phyloP scores from a whole-genome alignment of 106 monocot genomes.

The Apostasia shenzhenica region DNA sequence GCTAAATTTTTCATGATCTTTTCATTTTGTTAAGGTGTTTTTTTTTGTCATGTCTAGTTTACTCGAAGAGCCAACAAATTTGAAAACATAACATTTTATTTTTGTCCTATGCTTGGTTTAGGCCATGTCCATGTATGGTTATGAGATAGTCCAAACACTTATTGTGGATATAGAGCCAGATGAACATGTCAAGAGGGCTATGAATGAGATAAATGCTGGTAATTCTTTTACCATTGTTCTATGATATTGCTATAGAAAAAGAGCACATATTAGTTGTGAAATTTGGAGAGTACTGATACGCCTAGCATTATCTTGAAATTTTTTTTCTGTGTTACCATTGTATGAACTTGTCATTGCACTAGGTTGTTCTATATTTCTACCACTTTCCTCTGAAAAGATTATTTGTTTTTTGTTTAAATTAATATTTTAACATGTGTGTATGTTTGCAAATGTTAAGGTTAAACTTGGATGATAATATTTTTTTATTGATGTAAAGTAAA shows the following conservation, averaged over 20 bases:
- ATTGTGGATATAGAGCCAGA: constrained; percentile 58
- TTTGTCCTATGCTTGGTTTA: constrained; percentile 1
- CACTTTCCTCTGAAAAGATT: no score
- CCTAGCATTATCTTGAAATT: neutral
- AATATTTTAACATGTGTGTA: no score
- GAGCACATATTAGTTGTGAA: no score
- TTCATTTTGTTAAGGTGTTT: neutral
- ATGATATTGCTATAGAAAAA: no score
- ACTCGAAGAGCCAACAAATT: neutral
- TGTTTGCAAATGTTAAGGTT: no score
- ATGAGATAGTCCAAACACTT: constrained; percentile 51
- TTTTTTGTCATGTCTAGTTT: neutral
- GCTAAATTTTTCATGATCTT: neutral
- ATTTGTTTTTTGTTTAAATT: no score
- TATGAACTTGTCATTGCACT: no score
- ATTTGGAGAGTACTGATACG: neutral
- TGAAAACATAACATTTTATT: neutral
- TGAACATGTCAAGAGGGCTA: constrained; percentile 45
- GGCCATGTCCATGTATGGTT: constrained; percentile 55
- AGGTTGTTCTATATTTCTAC: no score
- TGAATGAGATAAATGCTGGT: constrained; percentile 67
- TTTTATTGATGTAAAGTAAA: no score
- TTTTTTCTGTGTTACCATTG: no score
- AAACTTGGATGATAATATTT: no score
- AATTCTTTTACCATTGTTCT: constrained; percentile 3